These are phyloP conservation scores for Zygosaccharomyces sapae DNA, from an alignment of 1,139 yeast genomes.

Conservation along the genomic window DNA sequence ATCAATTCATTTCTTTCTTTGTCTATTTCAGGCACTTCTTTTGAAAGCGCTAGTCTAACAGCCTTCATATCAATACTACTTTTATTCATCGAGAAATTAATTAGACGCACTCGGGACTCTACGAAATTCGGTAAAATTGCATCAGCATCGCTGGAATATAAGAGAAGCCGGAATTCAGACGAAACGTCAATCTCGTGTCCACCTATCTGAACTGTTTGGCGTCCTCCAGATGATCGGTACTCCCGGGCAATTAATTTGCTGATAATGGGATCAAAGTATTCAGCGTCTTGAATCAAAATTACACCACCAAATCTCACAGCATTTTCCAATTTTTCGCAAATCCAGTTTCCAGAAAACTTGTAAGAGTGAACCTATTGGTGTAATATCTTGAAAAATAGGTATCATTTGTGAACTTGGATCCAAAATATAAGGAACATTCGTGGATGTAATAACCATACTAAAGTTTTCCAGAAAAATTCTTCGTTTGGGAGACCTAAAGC, in stretches of 20 bases:
- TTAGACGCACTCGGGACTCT: slow-evolving; percentile 54
- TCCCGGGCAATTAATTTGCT: slow-evolving; percentile 61
- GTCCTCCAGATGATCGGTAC: slow-evolving; percentile 63
- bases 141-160: slow-evolving; percentile 60
- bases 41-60: slow-evolving; percentile 52
- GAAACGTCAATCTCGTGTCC: slow-evolving; percentile 64
- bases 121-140: slow-evolving; percentile 51
- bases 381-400: slow-evolving; percentile 37
- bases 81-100: slow-evolving; percentile 70
- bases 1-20: slow-evolving; percentile 50
- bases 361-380: slow-evolving; percentile 44
- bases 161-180: slow-evolving; percentile 54
- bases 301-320: slow-evolving; percentile 80
- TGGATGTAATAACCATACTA: slow-evolving; percentile 43
- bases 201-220: slow-evolving; percentile 59
- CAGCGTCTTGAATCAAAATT: slow-evolving; percentile 72
- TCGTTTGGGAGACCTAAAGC: slow-evolving; percentile 53
- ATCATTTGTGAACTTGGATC: slow-evolving; percentile 63
- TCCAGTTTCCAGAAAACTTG: slow-evolving; percentile 72
- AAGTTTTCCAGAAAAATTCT: slow-evolving; percentile 60
- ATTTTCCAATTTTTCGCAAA: slow-evolving; percentile 71
- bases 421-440: slow-evolving; percentile 54
- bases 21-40: slow-evolving; percentile 66
- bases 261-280: slow-evolving; percentile 69
- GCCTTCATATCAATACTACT: slow-evolving; percentile 63